Percentiles rank a stretch among this genome's conserved stretches.
phyloP scores from a whole-genome alignment of 495 filamentous ascomycete species.

The Penicillium odoratum region DNA sequence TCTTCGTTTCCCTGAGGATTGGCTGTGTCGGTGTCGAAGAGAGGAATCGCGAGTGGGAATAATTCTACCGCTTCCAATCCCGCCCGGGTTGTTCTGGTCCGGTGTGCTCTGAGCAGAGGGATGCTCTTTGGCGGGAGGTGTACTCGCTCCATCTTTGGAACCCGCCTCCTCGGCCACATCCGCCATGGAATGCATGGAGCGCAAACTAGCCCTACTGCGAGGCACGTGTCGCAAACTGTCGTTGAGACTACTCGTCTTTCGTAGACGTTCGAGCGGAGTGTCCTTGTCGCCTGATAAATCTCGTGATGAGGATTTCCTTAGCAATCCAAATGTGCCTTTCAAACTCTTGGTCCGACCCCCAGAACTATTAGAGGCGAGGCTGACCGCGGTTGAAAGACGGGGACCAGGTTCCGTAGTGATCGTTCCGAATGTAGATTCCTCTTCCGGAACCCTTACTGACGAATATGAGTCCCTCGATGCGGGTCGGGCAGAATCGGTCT shows the following conservation, averaged over 20 bases:
- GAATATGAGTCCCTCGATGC: slow-evolving; percentile 42
- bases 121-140: slow-evolving; percentile 30
- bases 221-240: slow-evolving; percentile 38
- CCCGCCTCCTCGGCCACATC: slow-evolving; percentile 43
- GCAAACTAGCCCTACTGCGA: slow-evolving; percentile 43
- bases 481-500: slow-evolving; percentile 26
- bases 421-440: slow-evolving; percentile 43
- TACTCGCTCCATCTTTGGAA: slow-evolving; percentile 24
- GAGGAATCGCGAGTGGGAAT: slow-evolving; percentile 72
- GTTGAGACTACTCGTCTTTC: slow-evolving; percentile 39
- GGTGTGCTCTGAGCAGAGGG: slow-evolving; percentile 29
- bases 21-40: slow-evolving; percentile 53
- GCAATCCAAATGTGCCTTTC: slow-evolving; percentile 32
- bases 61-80: slow-evolving; percentile 48
- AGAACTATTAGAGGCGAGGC: slow-evolving; percentile 44
- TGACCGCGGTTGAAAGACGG: slow-evolving; percentile 38
- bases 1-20: slow-evolving; percentile 36
- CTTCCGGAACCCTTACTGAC: slow-evolving; percentile 38
- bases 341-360: slow-evolving; percentile 38
- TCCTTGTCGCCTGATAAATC: slow-evolving; percentile 41
- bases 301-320: slow-evolving; percentile 39
- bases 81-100: slow-evolving; percentile 39
- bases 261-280: slow-evolving; percentile 31
- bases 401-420: slow-evolving; percentile 45
- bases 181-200: slow-evolving; percentile 47